Base-by-base conservation (phyloP, 2,329 filamentous ascomycete genomes). In the Akanthomyces muscarius region DNA sequence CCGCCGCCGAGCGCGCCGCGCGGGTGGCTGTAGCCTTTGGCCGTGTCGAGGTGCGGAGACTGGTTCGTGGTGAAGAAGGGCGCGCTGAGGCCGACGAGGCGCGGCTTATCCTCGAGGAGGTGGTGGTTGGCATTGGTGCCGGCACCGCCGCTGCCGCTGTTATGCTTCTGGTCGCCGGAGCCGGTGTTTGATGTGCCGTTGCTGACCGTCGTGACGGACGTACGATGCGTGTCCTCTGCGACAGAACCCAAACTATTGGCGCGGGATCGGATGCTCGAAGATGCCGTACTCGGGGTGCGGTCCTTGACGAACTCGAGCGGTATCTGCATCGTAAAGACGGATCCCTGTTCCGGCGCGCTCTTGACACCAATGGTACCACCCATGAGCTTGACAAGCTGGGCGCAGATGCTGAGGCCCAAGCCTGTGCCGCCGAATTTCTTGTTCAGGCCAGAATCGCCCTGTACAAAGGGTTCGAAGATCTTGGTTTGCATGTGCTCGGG, bases 381-480 rank as follows among this genome's bases (percentile, higher is more conserved):
- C 91, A 97, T 96, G 21, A 97, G 78, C n/a, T 81, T 86, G 3
- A 92, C 90, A 45, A 97, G 79, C 73, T 97, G 93, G 25, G 91
- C 89, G 76, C 92, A 96, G 69, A 97, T 97, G 71, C 90, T 94
- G 62, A 97, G 75, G 1, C 93, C 93, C 1, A 97, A 79, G 5
- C 93, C 93, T 0, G 93, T 97, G 18, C 93, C 93, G 23, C 92
- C 92, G 71, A 89, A 96, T 71, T 95, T 96, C 75, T 91, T 95
- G 77, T 89, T 96, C n/a, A 97, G 77, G 0, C 92, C 90, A 1
- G 95, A 78, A 71, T 97, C 92, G n/a, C 90, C 93, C 74, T 97
- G 93, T 0, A 97, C 90, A 71, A 97, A 97, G 0, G 93, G 93
- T 73, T 97, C 93, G 72, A 97, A 97, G 11, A 97, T 91, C 68